Percentiles rank a stretch among this genome's conserved stretches.
These are phyloP conservation scores for Fonsecaea pedrosoi DNA, from an alignment of 2,329 filamentous ascomycete genomes.

Conservation along the genomic window DNA sequence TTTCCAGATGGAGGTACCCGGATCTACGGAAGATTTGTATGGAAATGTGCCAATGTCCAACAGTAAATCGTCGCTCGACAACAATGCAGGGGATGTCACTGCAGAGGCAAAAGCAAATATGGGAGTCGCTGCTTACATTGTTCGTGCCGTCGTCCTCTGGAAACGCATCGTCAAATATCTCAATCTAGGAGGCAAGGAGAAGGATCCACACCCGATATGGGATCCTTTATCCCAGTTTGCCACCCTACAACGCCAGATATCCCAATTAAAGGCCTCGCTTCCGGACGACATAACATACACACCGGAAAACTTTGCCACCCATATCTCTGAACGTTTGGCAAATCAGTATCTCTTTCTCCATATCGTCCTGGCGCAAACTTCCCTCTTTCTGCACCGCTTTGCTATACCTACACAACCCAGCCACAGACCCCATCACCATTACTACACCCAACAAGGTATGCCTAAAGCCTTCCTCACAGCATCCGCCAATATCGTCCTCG, in stretches of 20 bases:
- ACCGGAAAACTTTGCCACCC: constrained; percentile 79
- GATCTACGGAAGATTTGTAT: constrained; percentile 80
- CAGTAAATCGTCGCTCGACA: constrained; percentile 59
- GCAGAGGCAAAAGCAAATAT: constrained; percentile 72
- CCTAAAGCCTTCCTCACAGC: constrained; percentile 79
- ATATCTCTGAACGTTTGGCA: constrained; percentile 81
- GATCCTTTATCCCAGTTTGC: constrained; percentile 77
- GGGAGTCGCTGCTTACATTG: constrained; percentile 91
- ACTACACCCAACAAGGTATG: constrained; percentile 65
- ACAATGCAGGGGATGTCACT: constrained; percentile 50
- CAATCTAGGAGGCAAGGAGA: constrained; percentile 84
- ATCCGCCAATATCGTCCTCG: constrained; percentile 76
- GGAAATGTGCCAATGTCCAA: constrained; percentile 69
- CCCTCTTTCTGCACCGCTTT: constrained; percentile 88
- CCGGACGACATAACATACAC: constrained; percentile 77
- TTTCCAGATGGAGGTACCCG: constrained; percentile 90
- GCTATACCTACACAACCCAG: constrained; percentile 74
- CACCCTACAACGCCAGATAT: constrained; percentile 71
- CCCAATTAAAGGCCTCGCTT: constrained; percentile 72
- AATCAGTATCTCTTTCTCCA: constrained; percentile 95
- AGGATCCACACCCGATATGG: constrained; percentile 81
- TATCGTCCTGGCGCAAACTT: constrained; percentile 85
- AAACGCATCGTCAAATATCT: constrained; percentile 87
- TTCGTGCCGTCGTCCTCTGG: constrained; percentile 85
- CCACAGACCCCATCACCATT: constrained; percentile 50